Conservation (phyloP, 345 rosid genomes). For the Bruguiera gymnorhiza region DNA sequence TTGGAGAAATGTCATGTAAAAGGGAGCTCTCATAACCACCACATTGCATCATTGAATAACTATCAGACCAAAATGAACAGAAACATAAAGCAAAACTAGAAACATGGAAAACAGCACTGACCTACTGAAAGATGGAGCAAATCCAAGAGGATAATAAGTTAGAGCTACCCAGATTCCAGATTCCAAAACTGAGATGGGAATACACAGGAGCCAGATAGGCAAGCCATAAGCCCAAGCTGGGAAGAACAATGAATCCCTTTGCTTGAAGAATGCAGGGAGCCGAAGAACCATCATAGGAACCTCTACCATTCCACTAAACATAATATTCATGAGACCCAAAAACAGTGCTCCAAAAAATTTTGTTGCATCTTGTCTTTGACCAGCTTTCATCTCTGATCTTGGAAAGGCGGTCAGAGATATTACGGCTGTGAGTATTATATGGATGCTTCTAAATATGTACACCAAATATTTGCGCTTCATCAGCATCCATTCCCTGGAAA, state of each 20-base stretch:
- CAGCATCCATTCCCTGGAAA: slow-evolving; percentile 66
- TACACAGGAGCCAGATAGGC: slow-evolving; percentile 57
- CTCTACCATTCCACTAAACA: slow-evolving; percentile 73
- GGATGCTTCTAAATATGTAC: slow-evolving; percentile 54
- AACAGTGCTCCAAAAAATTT: slow-evolving; percentile 58
- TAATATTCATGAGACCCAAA: slow-evolving; percentile 49
- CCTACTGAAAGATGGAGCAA: slow-evolving; percentile 66
- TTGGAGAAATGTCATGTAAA: background rate
- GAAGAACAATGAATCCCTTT: slow-evolving; percentile 61
- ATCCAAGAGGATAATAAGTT: slow-evolving; percentile 66
- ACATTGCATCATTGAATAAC: too few relatives aligned
- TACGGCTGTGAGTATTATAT: slow-evolving; percentile 52
- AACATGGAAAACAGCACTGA: slow-evolving; percentile 10
- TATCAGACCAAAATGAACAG: too few relatives aligned
- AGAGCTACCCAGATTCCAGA: slow-evolving; percentile 56
- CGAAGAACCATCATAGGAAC: slow-evolving; percentile 51
- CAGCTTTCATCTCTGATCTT: slow-evolving; percentile 54
- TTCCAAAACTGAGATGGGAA: slow-evolving; percentile 64
- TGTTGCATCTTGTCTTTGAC: slow-evolving; percentile 38
- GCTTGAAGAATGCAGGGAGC: slow-evolving; percentile 71
- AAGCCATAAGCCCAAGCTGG: slow-evolving; percentile 72
- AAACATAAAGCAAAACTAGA: too few relatives aligned
- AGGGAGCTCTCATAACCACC: too few relatives aligned
- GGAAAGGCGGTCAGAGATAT: slow-evolving; percentile 51
- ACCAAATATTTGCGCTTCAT: slow-evolving; percentile 60